Evolutionary conservation across 768 basidiomycete genomes (phyloP).

Genomic region (Auricularia sp.): DNA sequence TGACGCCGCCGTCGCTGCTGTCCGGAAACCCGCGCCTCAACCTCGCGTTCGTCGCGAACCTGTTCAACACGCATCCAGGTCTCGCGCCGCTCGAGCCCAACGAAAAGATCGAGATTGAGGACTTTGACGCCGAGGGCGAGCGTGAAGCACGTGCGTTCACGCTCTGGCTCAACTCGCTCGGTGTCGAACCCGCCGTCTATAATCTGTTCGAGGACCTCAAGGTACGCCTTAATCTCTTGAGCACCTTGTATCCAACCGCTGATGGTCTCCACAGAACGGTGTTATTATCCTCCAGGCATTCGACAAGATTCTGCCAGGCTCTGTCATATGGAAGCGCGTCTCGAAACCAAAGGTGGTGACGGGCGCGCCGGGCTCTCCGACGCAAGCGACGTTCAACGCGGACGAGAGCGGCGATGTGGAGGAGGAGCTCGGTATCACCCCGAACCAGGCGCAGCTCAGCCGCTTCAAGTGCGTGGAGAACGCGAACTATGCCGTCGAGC

Average conservation of each 20-base stretch:
- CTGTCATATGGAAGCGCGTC: conserved; percentile 92
- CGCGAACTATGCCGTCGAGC: conserved; percentile 91
- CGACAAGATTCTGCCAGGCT: conserved; percentile 88
- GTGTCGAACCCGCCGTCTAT: conserved; percentile 92
- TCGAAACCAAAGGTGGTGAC: conserved; percentile 74
- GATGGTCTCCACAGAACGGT: conserved; percentile 42
- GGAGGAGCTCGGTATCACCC: conserved; percentile 56
- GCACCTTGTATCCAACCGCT: not conserved
- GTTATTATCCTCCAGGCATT: conserved; percentile 88
- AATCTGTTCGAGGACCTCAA: conserved; percentile 94
- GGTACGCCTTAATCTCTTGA: conserved; percentile 23
- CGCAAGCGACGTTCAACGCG: conserved; percentile 23
- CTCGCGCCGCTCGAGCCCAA: conserved; percentile 90
- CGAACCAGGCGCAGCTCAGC: conserved; percentile 76
- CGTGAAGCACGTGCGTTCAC: conserved; percentile 97
- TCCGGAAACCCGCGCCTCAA: conserved; percentile 95
- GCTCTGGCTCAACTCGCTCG: conserved; percentile 94
- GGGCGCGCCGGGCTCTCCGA: conserved; percentile 24
- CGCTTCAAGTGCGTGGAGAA: conserved; percentile 98
- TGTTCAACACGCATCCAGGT: conserved; percentile 96
- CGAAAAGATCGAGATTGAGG: conserved; percentile 89
- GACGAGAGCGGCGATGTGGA: conserved; percentile 57
- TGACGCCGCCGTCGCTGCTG: conserved; percentile 84
- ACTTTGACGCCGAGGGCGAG: conserved; percentile 98
- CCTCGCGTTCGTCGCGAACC: conserved; percentile 94